Evolutionary conservation across 805 yeast species (phyloP).

Genomic region (Clavispora santaluciae): DNA sequence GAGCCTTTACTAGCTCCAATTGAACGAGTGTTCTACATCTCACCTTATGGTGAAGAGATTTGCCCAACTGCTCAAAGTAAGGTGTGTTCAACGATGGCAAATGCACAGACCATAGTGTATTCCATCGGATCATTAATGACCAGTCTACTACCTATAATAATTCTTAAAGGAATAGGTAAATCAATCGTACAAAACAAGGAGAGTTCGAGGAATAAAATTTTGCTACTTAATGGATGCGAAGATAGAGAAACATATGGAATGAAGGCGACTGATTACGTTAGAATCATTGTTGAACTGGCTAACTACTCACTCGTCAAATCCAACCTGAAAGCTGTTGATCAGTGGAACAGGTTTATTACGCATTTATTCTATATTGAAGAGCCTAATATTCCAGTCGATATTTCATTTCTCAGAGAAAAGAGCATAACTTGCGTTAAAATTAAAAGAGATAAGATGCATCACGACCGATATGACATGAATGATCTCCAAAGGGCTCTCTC

Average conservation of each 20-base stretch:
- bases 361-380: conserved; percentile 54
- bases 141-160: conserved; percentile 72
- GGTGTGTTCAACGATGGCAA: conserved; percentile 46
- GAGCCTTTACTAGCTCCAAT: conserved; percentile 72
- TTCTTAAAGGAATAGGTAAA: conserved; percentile 67
- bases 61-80: conserved; percentile 67
- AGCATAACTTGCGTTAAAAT: conserved; percentile 49
- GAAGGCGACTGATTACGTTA: conserved; percentile 54
- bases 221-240: conserved; percentile 65
- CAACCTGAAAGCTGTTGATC: conserved; percentile 10
- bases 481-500: conserved; percentile 28
- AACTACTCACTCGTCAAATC: conserved; percentile 42
- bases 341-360: conserved; percentile 51
- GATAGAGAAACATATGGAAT: conserved; percentile 80
- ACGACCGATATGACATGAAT: conserved; percentile 35
- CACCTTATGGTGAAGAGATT: conserved; percentile 84
- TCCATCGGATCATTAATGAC: conserved; percentile 91
- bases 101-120: conserved; percentile 56
- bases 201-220: conserved; percentile 41
- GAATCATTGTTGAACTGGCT: conserved; percentile 52
- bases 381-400: conserved; percentile 49
- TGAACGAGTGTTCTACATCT: conserved; percentile 67
- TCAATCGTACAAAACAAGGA: conserved; percentile 37
- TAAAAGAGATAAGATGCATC: conserved; percentile 15
- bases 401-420: conserved; percentile 28